A percentile compares a stretch with the other conserved stretches of the same genome.
Conservation (phyloP, 768 basidiomycete species). For the Austroboletus eburneus region DNA sequence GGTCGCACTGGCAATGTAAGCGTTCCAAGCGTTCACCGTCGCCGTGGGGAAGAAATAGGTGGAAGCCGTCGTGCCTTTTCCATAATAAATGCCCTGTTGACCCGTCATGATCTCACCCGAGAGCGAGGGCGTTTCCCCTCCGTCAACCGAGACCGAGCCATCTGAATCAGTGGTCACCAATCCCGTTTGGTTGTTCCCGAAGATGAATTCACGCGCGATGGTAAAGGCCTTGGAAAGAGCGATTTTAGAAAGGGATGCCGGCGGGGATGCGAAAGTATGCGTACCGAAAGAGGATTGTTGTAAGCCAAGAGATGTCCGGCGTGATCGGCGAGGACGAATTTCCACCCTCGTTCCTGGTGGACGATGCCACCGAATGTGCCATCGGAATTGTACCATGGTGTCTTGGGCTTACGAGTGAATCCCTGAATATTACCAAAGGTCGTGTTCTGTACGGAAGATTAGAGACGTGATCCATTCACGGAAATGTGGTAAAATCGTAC, state of each 20-base stretch:
- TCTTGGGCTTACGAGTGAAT: constrained; percentile 63
- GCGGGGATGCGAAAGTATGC: neutral
- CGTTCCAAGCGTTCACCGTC: constrained; percentile 54
- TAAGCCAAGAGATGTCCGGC: constrained; percentile 38
- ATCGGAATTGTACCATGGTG: constrained; percentile 58
- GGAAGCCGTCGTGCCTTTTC: constrained; percentile 42
- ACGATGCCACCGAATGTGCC: constrained; percentile 61
- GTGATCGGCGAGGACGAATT: constrained; percentile 36
- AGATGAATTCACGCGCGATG: constrained; percentile 58
- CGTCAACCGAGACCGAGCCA: constrained; percentile 32
- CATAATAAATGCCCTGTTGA: constrained; percentile 51
- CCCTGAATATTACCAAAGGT: constrained; percentile 77
- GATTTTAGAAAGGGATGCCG: too few species aligned
- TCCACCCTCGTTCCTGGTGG: constrained; percentile 66
- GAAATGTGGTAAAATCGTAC: constrained; percentile 19
- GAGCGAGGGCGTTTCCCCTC: constrained; percentile 48
- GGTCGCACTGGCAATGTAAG: constrained; percentile 43
- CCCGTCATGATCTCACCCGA: constrained; percentile 48
- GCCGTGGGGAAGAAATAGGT: constrained; percentile 52
- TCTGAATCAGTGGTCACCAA: constrained; percentile 36
- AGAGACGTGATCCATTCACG: neutral
- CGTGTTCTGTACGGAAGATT: constrained; percentile 46
- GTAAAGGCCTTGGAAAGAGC: neutral
- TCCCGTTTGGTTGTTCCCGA: constrained; percentile 61
- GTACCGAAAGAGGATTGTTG: constrained; percentile 41